Evolutionary conservation across 2,329 filamentous ascomycete species (phyloP).

Genomic region (Ascochyta clinopodiicola): DNA sequence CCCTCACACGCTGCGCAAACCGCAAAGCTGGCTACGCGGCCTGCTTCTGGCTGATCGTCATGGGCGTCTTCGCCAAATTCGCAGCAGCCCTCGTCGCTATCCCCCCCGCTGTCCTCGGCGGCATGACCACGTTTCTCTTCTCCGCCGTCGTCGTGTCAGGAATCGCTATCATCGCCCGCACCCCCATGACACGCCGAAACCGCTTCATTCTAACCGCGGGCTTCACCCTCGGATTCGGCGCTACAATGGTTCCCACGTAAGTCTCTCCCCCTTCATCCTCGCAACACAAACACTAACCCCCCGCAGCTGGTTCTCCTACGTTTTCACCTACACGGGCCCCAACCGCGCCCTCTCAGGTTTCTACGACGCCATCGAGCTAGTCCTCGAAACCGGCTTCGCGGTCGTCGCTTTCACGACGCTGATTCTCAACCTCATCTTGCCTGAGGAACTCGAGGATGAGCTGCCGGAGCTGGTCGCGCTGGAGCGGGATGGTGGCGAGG

Average conservation of each 20-base stretch:
- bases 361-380: conserved; percentile 66
- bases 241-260: conserved; percentile 54
- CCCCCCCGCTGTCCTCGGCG: conserved; percentile 60
- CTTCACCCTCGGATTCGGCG: conserved; percentile 72
- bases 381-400: conserved; percentile 66
- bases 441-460: conserved; percentile 76
- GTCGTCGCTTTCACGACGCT: conserved; percentile 76
- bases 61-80: conserved; percentile 85
- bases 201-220: conserved; percentile 82
- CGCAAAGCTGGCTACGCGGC: conserved; percentile 80
- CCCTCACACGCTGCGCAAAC: conserved; percentile 81
- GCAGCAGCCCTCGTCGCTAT: conserved; percentile 80
- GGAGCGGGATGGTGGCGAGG: conserved; percentile 41
- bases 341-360: conserved; percentile 75
- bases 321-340: conserved; percentile 74
- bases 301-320: conserved; percentile 70
- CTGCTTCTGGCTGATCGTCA: conserved; percentile 77
- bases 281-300: conserved; percentile 12
- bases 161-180: conserved; percentile 74
- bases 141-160: conserved; percentile 77
- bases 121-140: conserved; percentile 78
- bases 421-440: conserved; percentile 74
- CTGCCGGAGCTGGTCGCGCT: conserved; percentile 52
- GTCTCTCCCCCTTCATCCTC: conserved; percentile 18
- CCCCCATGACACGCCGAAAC: conserved; percentile 78